Conservation (phyloP, 2,329 filamentous ascomycete species). For the Fusarium torreyae region DNA sequence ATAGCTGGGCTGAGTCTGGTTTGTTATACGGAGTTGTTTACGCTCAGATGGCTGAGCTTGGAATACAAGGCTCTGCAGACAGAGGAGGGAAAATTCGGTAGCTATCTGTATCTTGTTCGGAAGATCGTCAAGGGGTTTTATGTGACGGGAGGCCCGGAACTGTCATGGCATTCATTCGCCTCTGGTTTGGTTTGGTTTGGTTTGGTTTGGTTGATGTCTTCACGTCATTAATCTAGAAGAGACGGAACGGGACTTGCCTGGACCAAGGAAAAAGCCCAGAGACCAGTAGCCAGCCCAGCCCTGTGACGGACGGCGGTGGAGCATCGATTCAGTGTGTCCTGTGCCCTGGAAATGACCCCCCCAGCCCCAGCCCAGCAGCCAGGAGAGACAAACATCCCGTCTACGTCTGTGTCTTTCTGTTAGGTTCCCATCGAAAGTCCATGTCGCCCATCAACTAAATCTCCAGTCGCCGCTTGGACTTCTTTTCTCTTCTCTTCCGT, state of each 20-base stretch:
- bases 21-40: too few species aligned
- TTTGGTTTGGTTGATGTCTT: conserved; percentile 3
- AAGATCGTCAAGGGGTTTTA: too few species aligned
- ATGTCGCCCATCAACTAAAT: conserved; percentile 18
- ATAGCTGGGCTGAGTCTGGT: too few species aligned
- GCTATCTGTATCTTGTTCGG: too few species aligned
- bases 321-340: conserved; percentile 25
- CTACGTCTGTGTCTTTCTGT: background rate
- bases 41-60: too few species aligned
- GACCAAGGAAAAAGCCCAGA: conserved; percentile 29
- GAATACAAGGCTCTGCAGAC: too few species aligned
- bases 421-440: background rate
- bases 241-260: background rate
- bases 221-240: conserved; percentile 11
- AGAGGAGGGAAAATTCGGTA: too few species aligned
- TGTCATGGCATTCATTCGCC: too few species aligned
- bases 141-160: too few species aligned
- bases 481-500: background rate
- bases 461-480: conserved; percentile 5
- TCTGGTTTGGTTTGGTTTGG: background rate
- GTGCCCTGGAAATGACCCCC: conserved; percentile 22
- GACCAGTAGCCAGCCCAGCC: conserved; percentile 11
- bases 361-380: background rate
- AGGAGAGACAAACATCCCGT: conserved; percentile 11
- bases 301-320: conserved; percentile 16